Evolutionary conservation across 2,329 filamentous ascomycete genomes (phyloP).

Genomic region (Colletotrichum noveboracense): DNA sequence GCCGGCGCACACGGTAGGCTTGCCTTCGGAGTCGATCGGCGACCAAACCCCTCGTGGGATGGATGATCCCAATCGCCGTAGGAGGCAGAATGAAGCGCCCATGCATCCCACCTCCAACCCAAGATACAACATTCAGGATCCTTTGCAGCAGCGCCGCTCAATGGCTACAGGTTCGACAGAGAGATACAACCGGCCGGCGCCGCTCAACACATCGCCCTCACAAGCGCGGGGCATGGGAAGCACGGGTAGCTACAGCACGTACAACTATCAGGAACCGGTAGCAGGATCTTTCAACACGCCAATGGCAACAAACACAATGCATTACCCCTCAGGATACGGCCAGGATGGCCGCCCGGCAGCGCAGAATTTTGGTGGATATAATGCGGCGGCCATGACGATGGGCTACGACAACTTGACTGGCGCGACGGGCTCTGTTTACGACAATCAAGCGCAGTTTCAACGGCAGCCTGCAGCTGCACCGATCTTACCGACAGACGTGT

Average conservation of each 20-base stretch:
- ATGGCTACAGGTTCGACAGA: slow-evolving; percentile 38
- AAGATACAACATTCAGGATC: slow-evolving; percentile 57
- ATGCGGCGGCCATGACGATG: slow-evolving; percentile 64
- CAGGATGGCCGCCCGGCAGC: slow-evolving; percentile 64
- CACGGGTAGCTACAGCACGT: slow-evolving; percentile 59
- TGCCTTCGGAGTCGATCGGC: slow-evolving; percentile 59
- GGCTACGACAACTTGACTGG: slow-evolving; percentile 62
- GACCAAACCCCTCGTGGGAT: slow-evolving; percentile 67
- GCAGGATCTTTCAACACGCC: slow-evolving; percentile 58
- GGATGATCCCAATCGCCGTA: slow-evolving; percentile 77
- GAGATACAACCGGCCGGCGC: slow-evolving; percentile 53
- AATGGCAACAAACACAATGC: slow-evolving; percentile 59
- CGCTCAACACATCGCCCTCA: slow-evolving; percentile 54
- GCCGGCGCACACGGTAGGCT: slow-evolving; percentile 68
- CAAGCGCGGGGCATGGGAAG: slow-evolving; percentile 57
- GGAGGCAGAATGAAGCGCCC: slow-evolving; percentile 77
- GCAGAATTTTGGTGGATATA: slow-evolving; percentile 63
- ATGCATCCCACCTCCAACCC: slow-evolving; percentile 64
- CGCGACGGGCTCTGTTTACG: slow-evolving; percentile 66
- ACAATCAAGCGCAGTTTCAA: slow-evolving; percentile 76
- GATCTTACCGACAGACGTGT: slow-evolving; percentile 70
- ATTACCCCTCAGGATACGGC: slow-evolving; percentile 70
- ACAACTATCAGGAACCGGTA: slow-evolving; percentile 59
- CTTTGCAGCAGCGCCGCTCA: slow-evolving; percentile 49
- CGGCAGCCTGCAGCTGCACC: slow-evolving; percentile 80